Evolutionary conservation across 1,139 yeast genomes (phyloP).

Genomic region (Zygosaccharomyces sapae): DNA sequence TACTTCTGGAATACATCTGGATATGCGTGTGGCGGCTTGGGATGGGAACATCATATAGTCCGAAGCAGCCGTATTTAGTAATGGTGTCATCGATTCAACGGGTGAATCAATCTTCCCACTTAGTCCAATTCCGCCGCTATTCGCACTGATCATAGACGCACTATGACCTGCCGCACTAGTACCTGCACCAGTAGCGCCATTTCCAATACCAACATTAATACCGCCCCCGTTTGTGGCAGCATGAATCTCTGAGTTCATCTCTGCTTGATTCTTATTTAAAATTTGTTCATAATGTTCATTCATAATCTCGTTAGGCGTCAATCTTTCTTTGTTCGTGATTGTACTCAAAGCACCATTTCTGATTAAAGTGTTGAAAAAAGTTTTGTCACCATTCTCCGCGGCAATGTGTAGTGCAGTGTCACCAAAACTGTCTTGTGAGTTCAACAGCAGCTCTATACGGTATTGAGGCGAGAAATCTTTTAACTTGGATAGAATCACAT

Average conservation of each 20-base stretch:
- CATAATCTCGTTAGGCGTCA: conserved; percentile 65
- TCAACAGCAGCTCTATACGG: conserved; percentile 52
- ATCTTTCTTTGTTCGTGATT: conserved; percentile 65
- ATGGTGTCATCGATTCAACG: conserved; percentile 13
- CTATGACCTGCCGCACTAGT: neutral
- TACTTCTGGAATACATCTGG: conserved; percentile 32
- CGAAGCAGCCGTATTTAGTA: conserved; percentile 16
- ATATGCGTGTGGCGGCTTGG: conserved; percentile 33
- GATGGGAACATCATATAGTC: conserved; percentile 31
- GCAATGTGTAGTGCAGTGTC: conserved; percentile 86
- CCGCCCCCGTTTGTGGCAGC: conserved; percentile 4
- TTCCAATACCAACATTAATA: conserved; percentile 1
- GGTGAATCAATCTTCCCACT: conserved; percentile 11
- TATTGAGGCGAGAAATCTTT: conserved; percentile 55
- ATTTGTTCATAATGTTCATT: conserved; percentile 31
- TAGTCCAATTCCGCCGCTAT: conserved; percentile 5
- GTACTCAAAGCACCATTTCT: conserved; percentile 70
- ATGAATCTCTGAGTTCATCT: conserved; percentile 6
- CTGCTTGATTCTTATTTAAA: conserved; percentile 11
- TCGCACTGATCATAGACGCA: conserved; percentile 7
- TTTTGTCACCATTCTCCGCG: conserved; percentile 68
- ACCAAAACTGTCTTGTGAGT: conserved; percentile 77
- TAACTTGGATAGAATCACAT: conserved; percentile 65
- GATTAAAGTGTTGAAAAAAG: conserved; percentile 67
- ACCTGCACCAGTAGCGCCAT: conserved; percentile 1